phyloP scores from a whole-genome alignment of 192 early-diverging fungal species.

The Backusella tuberculispora region DNA sequence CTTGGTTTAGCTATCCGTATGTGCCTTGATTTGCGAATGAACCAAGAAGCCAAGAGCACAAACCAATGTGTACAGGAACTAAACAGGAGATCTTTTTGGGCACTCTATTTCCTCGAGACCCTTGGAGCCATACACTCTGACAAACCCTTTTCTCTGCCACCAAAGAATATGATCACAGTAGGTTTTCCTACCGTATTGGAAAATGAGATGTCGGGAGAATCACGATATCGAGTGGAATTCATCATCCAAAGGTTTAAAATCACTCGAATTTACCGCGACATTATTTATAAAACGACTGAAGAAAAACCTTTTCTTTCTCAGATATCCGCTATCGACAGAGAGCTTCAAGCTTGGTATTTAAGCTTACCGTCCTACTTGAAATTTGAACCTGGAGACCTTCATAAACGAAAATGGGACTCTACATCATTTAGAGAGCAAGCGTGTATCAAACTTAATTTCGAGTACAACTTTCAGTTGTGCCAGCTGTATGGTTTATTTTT shows the following conservation, averaged over 20 bases:
- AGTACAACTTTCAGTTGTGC: slow-evolving; percentile 43
- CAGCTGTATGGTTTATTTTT: slow-evolving; percentile 41
- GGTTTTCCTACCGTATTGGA: slow-evolving; percentile 6
- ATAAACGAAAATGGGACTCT: slow-evolving; percentile 20
- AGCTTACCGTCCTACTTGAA: slow-evolving; percentile 35
- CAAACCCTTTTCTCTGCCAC: slow-evolving; percentile 38
- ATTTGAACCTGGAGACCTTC: slow-evolving; percentile 22
- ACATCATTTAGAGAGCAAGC: slow-evolving; percentile 43
- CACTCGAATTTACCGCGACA: slow-evolving; percentile 37
- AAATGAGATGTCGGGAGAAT: slow-evolving; percentile 33
- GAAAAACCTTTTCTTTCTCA: slow-evolving; percentile 29
- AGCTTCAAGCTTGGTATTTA: slow-evolving; percentile 34
- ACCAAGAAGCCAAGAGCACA: slow-evolving; percentile 24
- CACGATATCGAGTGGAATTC: slow-evolving; percentile 42
- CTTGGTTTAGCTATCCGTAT: slow-evolving; percentile 42
- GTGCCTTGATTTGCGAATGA: slow-evolving; percentile 38
- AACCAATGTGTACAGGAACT: slow-evolving; percentile 28
- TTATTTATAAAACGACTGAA: slow-evolving; percentile 28
- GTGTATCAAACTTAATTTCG: slow-evolving; percentile 42
- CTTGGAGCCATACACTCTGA: slow-evolving; percentile 39
- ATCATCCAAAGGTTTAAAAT: slow-evolving; percentile 37
- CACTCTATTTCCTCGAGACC: slow-evolving; percentile 31
- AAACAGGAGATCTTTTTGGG: slow-evolving; percentile 27
- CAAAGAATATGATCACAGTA: slow-evolving; percentile 23
- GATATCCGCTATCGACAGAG: slow-evolving; percentile 34